Base-by-base conservation (phyloP, 345 rosid genomes). In the Eucalyptus guilfoylei region DNA sequence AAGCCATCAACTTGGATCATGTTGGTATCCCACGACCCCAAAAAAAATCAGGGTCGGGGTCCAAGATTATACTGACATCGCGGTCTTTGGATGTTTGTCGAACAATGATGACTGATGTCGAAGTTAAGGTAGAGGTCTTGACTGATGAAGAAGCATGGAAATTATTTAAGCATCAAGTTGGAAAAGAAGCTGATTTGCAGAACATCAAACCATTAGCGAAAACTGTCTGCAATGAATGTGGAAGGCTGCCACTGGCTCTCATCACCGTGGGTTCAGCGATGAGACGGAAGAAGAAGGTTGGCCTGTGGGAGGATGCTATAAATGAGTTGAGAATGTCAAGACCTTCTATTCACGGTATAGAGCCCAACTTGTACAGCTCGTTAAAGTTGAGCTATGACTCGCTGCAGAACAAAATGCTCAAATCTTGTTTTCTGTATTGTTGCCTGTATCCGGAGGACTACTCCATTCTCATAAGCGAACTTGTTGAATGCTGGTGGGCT, bases 221-320 rank as follows among this genome's bases (percentile, higher is more conserved):
- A 85, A 87, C 86, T 23, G 88, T 93, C 81, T 88, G 91, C 7
- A 52, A 49, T 45, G 93, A 90, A 88, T 95, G 96, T 44, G 88
- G 91, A 23, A 93, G 93, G 23, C 91, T 95, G 90, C 95, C 96
- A 10, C 90, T 94, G 88, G 96, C 95, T 32, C 88, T 95, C 86
- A 86, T 91, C 34, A 92, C 93, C 1, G 88, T 92, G 64, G 95
- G 93, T 34, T 89, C 87, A 89, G 90, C 94, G 7, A 89, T 92
- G 95, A 92, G 92, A 49, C 89, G 90, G 14, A 90, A 92, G 90
- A 89, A 49, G 69, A 80, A 13, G 85, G 52, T 50, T 30, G 40
- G 86, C 87, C 86, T 91, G 76, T 95, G 96, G 96, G 87, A 89
- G 54, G 89, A 91, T 88, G 94, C 93, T 64, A 54, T 92, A 47